Evolutionary conservation across 2,329 filamentous ascomycete genomes (phyloP), one percentile per base, ranked within the genome.

Genomic region (Paracorniculantispora psalliotae): DNA sequence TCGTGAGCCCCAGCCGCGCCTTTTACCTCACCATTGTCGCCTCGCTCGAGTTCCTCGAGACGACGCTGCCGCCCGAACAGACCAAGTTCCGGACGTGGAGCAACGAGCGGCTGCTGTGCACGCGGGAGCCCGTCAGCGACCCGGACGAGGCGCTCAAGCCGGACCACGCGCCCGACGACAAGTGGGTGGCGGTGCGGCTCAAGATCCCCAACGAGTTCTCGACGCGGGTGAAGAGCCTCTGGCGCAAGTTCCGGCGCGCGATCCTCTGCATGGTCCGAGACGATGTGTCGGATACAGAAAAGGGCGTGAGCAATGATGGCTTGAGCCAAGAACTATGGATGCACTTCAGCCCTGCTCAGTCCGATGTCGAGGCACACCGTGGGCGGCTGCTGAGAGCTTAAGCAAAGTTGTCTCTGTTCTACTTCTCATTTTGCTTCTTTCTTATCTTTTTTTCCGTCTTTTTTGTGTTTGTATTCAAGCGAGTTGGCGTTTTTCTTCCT

Each of bases 21-120:
- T 78, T 88, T 26, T 81, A 85, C 66, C 73, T 89, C 39, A 88
- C 87, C 47, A 77, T 87, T 63, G 82, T 82, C 61, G 79, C 84
- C 8, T 81, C 79, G 26, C 76, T 89, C 28, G 85, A 88, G 63
- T 88, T 88, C 57, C 74, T 88, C 5, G 76, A 76, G 47, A 74
- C 79, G 10, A 78, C 82, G 2, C 74, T 86, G 52, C 80, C 80
- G 12, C 61, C 66, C 2, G 68, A 77, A 49, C 74, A 79, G 57
- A 77, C 77, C 4, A 70, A 76, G 59, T 80, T 81, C 61, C 79
- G 76, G 59, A 76, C 75, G 9, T 82, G 84, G 72, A 76, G 76
- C 2, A 77, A 41, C 4, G 83, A 87, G 66, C 72, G 75, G 13
- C 68, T 86, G 2, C 69, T 86, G 13, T 68, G 76, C 44, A 75